Base-by-base conservation (phyloP, 306 rosid species). In the Dryas alaskensis region DNA sequence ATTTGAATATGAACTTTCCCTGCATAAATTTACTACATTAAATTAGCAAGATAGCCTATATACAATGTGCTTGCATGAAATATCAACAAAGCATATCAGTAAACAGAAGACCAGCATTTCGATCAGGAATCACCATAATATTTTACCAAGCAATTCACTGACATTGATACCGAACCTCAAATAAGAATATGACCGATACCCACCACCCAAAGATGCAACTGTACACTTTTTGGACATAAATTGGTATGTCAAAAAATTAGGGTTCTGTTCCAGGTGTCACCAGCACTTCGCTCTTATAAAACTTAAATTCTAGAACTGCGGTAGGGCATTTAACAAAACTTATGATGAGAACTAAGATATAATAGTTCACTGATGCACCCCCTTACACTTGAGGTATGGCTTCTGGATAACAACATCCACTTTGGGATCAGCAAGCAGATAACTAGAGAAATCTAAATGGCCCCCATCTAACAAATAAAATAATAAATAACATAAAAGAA, bases 1-100 rank as follows among this genome's bases (percentile, higher is more conserved):
- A 64, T 44, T 64, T 12, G 14, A 72, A 46, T 31, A 13, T 58
- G 37, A 72, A 58, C 45, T 58, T 70, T 58, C 43, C 76, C 67
- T 16, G 76, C n/a, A 7, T 14, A 59, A 22, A 8, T 27, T 51
- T 69, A 69, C 49, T 16, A 55, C 2, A 25, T 55, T 8, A 55
- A n/a, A 10, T 37, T 40, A 40, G 39, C 63, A 40, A 4, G 52
- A 2, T 42, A 16, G 25, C 12, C 46, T 10, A 19, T 40, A 12
- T 70, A 47, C 42, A 70, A 8, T 7, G 52, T 14, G 47, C 27
- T n/a, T 37, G 49, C 63, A 69, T 45, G 6, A 17, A 3, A 17
- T 5, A 17, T 27, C 65, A 14, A 53, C 65, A 62, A 62, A 14
- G 25, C 5, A 8, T 3, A 54, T 7, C 43, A 22, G 14, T 43